Evolutionary conservation across 2,329 filamentous ascomycete genomes (phyloP).

Genomic region (Colletotrichum plurivorum): DNA sequence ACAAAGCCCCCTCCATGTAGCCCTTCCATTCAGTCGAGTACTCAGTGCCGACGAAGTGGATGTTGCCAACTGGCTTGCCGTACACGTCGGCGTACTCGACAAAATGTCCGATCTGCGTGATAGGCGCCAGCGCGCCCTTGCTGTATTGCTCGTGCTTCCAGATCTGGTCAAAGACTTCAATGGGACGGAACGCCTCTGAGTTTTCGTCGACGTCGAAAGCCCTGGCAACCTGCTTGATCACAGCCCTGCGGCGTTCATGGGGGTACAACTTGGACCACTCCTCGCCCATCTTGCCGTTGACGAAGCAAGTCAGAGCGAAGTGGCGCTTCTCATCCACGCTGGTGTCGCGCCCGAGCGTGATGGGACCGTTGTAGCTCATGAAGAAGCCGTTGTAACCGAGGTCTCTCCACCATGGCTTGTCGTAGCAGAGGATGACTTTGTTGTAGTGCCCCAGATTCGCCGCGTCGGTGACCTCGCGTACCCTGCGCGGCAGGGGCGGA

Average conservation of each 20-base stretch:
- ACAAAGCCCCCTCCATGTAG: slow-evolving; percentile 66
- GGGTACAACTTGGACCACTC: slow-evolving; percentile 51
- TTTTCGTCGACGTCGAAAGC: slow-evolving; percentile 45
- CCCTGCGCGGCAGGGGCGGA: slow-evolving; percentile 57
- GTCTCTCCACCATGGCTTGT: slow-evolving; percentile 52
- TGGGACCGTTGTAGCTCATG: slow-evolving; percentile 56
- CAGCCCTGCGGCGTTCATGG: slow-evolving; percentile 46
- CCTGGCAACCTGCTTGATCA: slow-evolving; percentile 52
- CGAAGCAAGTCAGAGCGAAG: slow-evolving; percentile 58
- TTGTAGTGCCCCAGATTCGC: slow-evolving; percentile 60
- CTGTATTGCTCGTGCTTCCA: slow-evolving; percentile 52
- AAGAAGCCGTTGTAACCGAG: slow-evolving; percentile 54
- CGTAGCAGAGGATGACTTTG: slow-evolving; percentile 55
- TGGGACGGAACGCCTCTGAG: slow-evolving; percentile 44
- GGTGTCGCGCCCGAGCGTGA: slow-evolving; percentile 57
- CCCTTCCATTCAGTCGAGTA: slow-evolving; percentile 64
- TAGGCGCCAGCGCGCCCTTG: slow-evolving; percentile 51
- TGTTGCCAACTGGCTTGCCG: slow-evolving; percentile 52
- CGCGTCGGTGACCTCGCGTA: slow-evolving; percentile 51
- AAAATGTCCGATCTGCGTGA: slow-evolving; percentile 49
- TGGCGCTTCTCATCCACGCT: slow-evolving; percentile 48
- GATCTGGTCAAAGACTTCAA: slow-evolving; percentile 50
- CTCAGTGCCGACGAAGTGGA: slow-evolving; percentile 67
- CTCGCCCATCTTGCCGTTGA: slow-evolving; percentile 53
- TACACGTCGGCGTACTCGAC: slow-evolving; percentile 47